Base-by-base conservation (phyloP, 176 grass and related monocot species). In the Poa pratensis region DNA sequence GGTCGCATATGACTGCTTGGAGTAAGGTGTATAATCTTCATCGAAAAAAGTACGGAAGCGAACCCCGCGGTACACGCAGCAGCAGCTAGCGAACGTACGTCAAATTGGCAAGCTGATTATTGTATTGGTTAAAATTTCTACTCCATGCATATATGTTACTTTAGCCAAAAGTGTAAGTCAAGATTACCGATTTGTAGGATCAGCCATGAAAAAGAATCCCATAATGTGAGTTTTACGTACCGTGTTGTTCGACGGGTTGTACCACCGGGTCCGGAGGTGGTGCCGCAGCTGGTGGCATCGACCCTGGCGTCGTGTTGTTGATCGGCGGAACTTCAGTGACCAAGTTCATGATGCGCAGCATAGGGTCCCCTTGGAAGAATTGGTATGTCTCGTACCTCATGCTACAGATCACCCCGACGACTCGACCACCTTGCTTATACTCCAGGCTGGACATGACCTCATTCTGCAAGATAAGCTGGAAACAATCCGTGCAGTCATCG, bases 401-500 rank as follows among this genome's bases (percentile, higher is more conserved):
- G 32, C 32, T 32, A 32, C 32, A 32, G 32, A 32, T 3, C 32
- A 32, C 3, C 32, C 32, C 32, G 32, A 2, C 32, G 32, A 32
- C 1, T 32, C 30, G 49, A 0, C 65, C 86, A 5, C 80, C 80
- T 7, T 15, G 15, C 46, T 1, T 84, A 18, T 39, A 39, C 5
- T 39, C 74, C 30, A 32, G 32, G 2, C 32, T 32, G 32, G 32
- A 32, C 32, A 32, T 1, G 32, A 32, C 32, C 32, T 32, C 3
- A 32, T 1, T 32, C 32, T 32, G 34, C 34, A 35, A 5, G 17
- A 0, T 0, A 80, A 1, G 0, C 83, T 74, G 3, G 3, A 82
- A 79, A 55, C 88, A 90, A 1, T 0, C 62, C 12, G n/a, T 23
- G 77, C 89, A 94, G 0, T 80, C 54, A 0, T 14, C 1, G n/a